phyloP scores from a whole-genome alignment of 2,329 filamentous ascomycete species.

The Pyrenophora teres region DNA sequence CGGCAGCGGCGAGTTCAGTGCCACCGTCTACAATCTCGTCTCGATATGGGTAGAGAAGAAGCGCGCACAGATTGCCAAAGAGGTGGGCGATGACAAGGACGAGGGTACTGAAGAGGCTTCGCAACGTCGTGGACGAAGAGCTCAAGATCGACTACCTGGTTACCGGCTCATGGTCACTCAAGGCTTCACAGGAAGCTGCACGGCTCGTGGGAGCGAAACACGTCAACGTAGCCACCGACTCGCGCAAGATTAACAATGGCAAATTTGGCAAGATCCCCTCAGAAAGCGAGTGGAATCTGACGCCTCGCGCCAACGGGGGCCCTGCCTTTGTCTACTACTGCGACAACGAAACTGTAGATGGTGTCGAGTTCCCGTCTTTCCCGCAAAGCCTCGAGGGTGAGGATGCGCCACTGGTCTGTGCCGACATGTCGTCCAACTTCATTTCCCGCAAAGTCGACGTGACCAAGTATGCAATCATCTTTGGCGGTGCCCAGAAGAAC shows the following conservation, averaged over 20 bases:
- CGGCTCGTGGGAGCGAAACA: constrained; percentile 76
- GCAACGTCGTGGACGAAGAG: constrained; percentile 68
- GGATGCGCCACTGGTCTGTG: constrained; percentile 74
- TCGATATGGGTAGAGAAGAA: constrained; percentile 78
- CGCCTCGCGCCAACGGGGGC: constrained; percentile 59
- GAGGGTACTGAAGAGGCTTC: constrained; percentile 63
- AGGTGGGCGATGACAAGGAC: constrained; percentile 60
- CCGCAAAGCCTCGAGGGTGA: constrained; percentile 70
- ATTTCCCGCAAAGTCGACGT: constrained; percentile 79
- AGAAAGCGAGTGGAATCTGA: constrained; percentile 75
- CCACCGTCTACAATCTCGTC: constrained; percentile 82
- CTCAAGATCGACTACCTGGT: constrained; percentile 87
- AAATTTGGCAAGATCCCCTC: constrained; percentile 87
- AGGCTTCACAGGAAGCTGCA: constrained; percentile 82
- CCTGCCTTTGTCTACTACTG: constrained; percentile 83
- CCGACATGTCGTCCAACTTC: constrained; percentile 95
- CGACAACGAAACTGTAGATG: constrained; percentile 93
- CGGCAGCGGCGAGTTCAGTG: constrained; percentile 83
- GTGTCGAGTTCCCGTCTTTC: constrained; percentile 82
- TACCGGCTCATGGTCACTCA: constrained; percentile 88
- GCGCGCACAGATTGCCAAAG: constrained; percentile 62
- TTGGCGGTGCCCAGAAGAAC: constrained; percentile 94
- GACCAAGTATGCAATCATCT: constrained; percentile 79
- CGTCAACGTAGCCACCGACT: constrained; percentile 79
- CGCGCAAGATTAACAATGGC: constrained; percentile 65